A percentile compares a stretch with the other conserved stretches of the same genome.
Conservation (phyloP, 2,329 filamentous ascomycete genomes). For the Ceratocystis diversiconidia region DNA sequence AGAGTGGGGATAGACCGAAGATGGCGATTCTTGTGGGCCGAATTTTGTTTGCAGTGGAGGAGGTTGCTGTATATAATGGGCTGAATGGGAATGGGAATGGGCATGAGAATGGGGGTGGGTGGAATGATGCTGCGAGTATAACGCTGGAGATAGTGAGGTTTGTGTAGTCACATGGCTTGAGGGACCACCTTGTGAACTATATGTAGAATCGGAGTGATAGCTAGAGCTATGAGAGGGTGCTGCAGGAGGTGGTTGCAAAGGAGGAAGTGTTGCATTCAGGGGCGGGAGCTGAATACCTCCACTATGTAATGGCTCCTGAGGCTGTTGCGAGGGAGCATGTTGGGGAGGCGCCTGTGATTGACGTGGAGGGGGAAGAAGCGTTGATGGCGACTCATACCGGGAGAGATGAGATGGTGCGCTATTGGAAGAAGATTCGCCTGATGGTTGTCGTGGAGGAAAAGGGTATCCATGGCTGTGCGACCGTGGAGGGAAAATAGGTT, state of each 20-base stretch:
- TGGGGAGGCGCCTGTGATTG: slow-evolving; percentile 11
- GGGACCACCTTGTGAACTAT: neutral
- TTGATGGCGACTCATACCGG: neutral
- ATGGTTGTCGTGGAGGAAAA: neutral
- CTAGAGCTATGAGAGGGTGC: slow-evolving; percentile 10
- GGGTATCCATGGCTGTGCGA: slow-evolving; percentile 4
- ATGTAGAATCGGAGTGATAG: slow-evolving; percentile 14
- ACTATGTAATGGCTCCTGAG: neutral
- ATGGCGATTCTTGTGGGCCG: neutral
- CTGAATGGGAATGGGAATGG: neutral
- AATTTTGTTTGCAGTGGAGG: slow-evolving; percentile 12
- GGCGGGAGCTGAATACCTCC: slow-evolving; percentile 8
- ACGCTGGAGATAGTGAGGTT: neutral
- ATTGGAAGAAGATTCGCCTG: neutral
- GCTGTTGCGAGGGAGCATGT: slow-evolving; percentile 9
- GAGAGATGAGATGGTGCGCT: neutral
- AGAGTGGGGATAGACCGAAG: neutral
- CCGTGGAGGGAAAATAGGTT: neutral
- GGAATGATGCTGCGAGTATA: neutral
- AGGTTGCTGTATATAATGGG: slow-evolving; percentile 9
- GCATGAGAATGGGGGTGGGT: slow-evolving; percentile 4
- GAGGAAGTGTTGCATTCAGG: neutral
- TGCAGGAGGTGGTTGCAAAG: slow-evolving; percentile 14
- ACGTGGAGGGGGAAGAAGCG: slow-evolving; percentile 4
- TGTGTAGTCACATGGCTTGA: neutral